Percentiles rank a stretch among this genome's conserved stretches.
These are phyloP conservation scores for Aureobasidium sp. DNA, from an alignment of 2,329 filamentous ascomycete genomes.

Conservation along the genomic window DNA sequence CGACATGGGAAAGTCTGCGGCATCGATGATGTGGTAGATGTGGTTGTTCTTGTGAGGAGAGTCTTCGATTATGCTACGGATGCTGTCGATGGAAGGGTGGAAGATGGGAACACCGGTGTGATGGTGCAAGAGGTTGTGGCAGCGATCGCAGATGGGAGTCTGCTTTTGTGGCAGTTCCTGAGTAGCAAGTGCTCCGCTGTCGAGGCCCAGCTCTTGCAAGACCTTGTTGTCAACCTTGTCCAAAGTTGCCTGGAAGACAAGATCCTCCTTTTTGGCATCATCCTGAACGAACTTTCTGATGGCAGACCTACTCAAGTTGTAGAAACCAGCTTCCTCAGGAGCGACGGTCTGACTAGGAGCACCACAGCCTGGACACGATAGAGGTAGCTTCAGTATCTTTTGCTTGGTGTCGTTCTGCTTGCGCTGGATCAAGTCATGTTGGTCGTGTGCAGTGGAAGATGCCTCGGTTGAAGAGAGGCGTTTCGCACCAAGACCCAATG, in stretches of 20 bases:
- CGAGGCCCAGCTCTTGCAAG: slow-evolving; percentile 26
- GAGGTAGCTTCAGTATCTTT: slow-evolving; percentile 31
- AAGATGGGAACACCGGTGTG: slow-evolving; percentile 61
- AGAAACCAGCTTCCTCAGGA: slow-evolving; percentile 49
- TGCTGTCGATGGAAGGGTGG: slow-evolving; percentile 72
- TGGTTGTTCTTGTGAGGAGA: slow-evolving; percentile 88
- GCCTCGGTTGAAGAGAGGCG: slow-evolving; percentile 9
- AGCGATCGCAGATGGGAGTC: slow-evolving; percentile 73
- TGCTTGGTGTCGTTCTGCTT: background rate
- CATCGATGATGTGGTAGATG: slow-evolving; percentile 90
- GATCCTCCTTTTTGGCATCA: slow-evolving; percentile 27
- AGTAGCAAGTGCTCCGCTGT: slow-evolving; percentile 10
- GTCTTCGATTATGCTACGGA: slow-evolving; percentile 76
- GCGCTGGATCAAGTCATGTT: slow-evolving; percentile 19
- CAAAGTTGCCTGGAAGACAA: slow-evolving; percentile 29
- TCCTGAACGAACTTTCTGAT: slow-evolving; percentile 23
- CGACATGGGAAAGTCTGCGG: slow-evolving; percentile 94
- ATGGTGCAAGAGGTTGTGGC: slow-evolving; percentile 74
- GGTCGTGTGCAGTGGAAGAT: background rate
- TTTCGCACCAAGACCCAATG: background rate
- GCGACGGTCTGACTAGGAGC: slow-evolving; percentile 51
- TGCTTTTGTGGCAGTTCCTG: background rate
- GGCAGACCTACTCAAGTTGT: slow-evolving; percentile 41
- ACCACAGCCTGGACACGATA: slow-evolving; percentile 55
- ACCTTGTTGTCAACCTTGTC: slow-evolving; percentile 24